These are phyloP conservation scores for Dalbergia cochinchinensis DNA, from an alignment of 306 rosid species.

Conservation along the genomic window DNA sequence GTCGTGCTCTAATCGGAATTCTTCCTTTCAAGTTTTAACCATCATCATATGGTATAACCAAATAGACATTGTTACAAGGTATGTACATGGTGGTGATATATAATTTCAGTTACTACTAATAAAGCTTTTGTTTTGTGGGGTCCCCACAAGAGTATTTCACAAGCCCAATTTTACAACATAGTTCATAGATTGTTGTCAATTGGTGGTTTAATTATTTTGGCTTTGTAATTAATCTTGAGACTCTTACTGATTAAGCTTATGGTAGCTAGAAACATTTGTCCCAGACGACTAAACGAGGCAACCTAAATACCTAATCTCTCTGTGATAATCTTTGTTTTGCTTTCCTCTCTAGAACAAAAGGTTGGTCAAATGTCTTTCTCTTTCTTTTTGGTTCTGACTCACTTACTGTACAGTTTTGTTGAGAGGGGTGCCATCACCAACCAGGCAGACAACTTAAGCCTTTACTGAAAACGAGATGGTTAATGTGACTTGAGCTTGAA, in stretches of 20 bases:
- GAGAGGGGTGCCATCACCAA: constrained; percentile 51
- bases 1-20: constrained; percentile 7
- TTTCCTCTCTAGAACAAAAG: constrained; percentile 33
- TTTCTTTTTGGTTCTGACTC: constrained; percentile 29
- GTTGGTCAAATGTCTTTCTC: constrained; percentile 51
- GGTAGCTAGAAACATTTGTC: neutral
- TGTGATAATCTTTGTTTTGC: neutral
- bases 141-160: constrained; percentile 12
- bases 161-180: constrained; percentile 1
- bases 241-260: constrained; percentile 17
- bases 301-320: neutral
- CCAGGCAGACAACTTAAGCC: constrained; percentile 39
- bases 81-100: neutral
- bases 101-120: neutral
- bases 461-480: constrained; percentile 41
- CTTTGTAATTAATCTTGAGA: constrained; percentile 35
- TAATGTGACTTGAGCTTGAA: constrained; percentile 22
- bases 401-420: constrained; percentile 43
- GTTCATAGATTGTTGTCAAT: constrained; percentile 37
- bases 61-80: constrained; percentile 11
- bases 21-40: neutral
- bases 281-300: constrained; percentile 9
- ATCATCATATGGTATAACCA: neutral
- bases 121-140: constrained; percentile 1
- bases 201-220: constrained; percentile 33